These are phyloP conservation scores for Mycena maculata DNA, from an alignment of 768 basidiomycete genomes.

Conservation along the genomic window DNA sequence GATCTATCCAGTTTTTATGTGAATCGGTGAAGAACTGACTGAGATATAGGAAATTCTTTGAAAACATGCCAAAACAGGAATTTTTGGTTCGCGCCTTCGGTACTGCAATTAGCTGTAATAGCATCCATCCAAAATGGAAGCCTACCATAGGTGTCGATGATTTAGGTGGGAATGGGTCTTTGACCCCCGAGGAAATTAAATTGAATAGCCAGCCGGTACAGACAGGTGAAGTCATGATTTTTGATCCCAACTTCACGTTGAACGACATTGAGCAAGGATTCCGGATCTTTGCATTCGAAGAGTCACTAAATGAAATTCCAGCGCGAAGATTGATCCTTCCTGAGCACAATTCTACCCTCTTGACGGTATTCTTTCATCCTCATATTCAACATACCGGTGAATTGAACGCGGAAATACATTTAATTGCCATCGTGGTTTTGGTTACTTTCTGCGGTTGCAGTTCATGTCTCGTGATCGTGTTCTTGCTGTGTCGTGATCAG, in stretches of 20 bases:
- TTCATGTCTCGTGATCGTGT: background rate
- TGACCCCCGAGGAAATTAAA: background rate
- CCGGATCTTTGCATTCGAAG: conserved; percentile 14
- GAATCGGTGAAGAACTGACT: too few relatives aligned
- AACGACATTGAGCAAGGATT: background rate
- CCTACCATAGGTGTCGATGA: background rate
- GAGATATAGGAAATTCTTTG: too few relatives aligned
- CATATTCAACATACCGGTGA: background rate
- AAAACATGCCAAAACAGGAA: too few relatives aligned
- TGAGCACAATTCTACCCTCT: background rate
- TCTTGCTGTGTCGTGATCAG: background rate
- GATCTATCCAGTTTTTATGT: too few relatives aligned
- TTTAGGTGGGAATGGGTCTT: background rate
- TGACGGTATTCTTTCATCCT: background rate
- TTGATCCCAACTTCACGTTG: conserved; percentile 12
- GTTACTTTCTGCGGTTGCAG: too few relatives aligned
- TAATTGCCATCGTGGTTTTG: background rate
- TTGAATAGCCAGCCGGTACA: background rate
- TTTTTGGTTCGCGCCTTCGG: too few relatives aligned
- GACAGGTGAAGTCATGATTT: conserved; percentile 1
- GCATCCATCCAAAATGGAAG: conserved; percentile 13
- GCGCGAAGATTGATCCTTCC: background rate
- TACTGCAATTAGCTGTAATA: too few relatives aligned
- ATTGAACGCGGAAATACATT: background rate
- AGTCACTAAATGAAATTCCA: background rate